Base-by-base conservation (phyloP, 441 rosid species). In the Mallotus japonicus region DNA sequence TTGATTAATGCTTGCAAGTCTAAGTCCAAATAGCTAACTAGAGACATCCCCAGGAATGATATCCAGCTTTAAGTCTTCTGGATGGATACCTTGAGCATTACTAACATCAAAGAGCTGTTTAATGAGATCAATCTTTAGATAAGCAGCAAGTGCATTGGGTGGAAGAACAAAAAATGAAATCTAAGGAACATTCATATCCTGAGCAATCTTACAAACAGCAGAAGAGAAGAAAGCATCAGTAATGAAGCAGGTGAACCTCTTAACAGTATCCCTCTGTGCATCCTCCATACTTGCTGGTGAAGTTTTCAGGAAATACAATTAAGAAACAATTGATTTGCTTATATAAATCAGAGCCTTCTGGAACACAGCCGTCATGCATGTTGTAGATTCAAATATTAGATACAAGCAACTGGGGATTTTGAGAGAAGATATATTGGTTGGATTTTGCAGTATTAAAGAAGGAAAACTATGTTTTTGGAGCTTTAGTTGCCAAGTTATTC, bases 181-280 rank as follows among this genome's bases (percentile, higher is more conserved):
- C 75, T 70, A 73, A 17, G 53, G 53, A 53, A 73, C 47, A 6
- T 46, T 54, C 40, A 56, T 32, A 0, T 46, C 75, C 15, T 20
- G n/a, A 14, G 68, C 37, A 57, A 8, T 22, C 6, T 22, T 12
- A 8, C 32, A 15, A 20, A 32, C 15, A 46, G 19, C 53, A 8
- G 12, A 20, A 44, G 32, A 65, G 24, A 65, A 65, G 0, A 12
- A 40, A 59, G 57, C 66, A 24, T 70, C 74, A 3, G 74, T 28
- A 13, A 70, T 44, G 14, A 70, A 24, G 22, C 20, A 70, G n/a
- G 66, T 56, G 22, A 70, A 24, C 9, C 22, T 44, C 54, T 50
- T 7, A 8, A 57, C 56, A 22, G 15, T 44, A 1, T 17, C 28
- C 7, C 1, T 11, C 54, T 32, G 46, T 1, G 54, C 49, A 9